Evolutionary conservation across 495 filamentous ascomycete species (phyloP).

Genomic region (Xylaria curta): DNA sequence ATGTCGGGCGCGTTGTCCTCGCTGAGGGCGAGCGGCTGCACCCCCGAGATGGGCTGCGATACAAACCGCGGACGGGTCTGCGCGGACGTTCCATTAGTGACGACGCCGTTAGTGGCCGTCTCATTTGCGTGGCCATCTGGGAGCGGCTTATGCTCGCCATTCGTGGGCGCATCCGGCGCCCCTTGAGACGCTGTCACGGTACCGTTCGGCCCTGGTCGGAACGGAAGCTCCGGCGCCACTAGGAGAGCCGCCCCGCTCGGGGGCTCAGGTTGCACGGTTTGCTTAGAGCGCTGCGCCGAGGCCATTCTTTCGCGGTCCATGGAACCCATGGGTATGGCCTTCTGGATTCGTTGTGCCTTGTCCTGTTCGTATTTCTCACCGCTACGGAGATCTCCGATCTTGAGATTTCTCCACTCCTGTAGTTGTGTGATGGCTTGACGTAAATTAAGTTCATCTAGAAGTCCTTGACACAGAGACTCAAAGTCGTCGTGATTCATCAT

Average conservation of each 20-base stretch:
- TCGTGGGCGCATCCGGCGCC: slow-evolving; percentile 34
- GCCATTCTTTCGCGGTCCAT: slow-evolving; percentile 81
- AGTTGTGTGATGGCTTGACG: slow-evolving; percentile 88
- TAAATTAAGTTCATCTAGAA: slow-evolving; percentile 89
- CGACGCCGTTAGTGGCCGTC: slow-evolving; percentile 43
- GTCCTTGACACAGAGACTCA: slow-evolving; percentile 77
- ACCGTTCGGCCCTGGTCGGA: slow-evolving; percentile 49
- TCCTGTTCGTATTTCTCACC: slow-evolving; percentile 96
- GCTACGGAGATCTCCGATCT: slow-evolving; percentile 79
- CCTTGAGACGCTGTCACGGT: slow-evolving; percentile 25
- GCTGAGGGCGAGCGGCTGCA: slow-evolving; percentile 70
- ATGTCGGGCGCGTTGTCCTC: slow-evolving; percentile 81
- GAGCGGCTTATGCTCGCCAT: slow-evolving; percentile 46
- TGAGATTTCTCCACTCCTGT: slow-evolving; percentile 89
- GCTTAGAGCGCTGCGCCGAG: slow-evolving; percentile 63
- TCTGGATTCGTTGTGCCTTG: slow-evolving; percentile 77
- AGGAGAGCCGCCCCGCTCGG: slow-evolving; percentile 73
- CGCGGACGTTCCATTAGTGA: slow-evolving; percentile 44
- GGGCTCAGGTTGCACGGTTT: slow-evolving; percentile 67
- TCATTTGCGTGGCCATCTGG: slow-evolving; percentile 48
- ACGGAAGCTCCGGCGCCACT: slow-evolving; percentile 76
- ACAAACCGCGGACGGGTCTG: slow-evolving; percentile 50
- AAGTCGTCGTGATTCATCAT: slow-evolving; percentile 97
- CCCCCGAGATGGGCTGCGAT: slow-evolving; percentile 57
- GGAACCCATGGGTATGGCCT: slow-evolving; percentile 71